A percentile compares a stretch with the other conserved stretches of the same genome.
phyloP scores from a whole-genome alignment of 2,329 filamentous ascomycete species.

The Paecilomyces niveus region DNA sequence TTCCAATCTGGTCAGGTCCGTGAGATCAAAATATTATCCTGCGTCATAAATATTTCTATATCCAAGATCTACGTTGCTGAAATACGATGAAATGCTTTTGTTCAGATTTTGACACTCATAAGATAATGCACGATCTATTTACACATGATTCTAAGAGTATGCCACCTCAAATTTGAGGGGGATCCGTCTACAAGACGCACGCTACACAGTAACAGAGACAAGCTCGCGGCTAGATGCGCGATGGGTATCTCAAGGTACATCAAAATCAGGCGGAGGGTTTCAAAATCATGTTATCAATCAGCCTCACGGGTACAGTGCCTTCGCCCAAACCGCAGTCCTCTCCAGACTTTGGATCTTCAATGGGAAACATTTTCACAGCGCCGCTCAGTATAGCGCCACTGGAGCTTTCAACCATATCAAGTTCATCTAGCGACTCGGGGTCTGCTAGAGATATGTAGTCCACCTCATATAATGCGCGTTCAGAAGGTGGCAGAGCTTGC shows the following conservation, averaged over 20 bases:
- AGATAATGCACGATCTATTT: background rate
- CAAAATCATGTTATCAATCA: conserved; percentile 91
- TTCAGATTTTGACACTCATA: background rate
- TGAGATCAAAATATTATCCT: too few species aligned
- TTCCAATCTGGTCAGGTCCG: background rate
- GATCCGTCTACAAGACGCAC: background rate
- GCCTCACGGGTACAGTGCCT: conserved; percentile 66
- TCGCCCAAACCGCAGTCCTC: conserved; percentile 67
- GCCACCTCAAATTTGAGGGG: background rate
- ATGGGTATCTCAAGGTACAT: background rate
- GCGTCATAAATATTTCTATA: too few species aligned
- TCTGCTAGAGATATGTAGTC: conserved; percentile 92
- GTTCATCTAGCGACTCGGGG: conserved; percentile 72
- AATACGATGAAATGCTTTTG: background rate
- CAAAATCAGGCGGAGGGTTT: conserved; percentile 20
- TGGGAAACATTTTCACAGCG: conserved; percentile 79
- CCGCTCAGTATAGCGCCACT: conserved; percentile 81
- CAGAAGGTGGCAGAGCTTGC: conserved; percentile 47
- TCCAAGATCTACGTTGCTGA: too few species aligned
- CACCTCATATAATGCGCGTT: conserved; percentile 68
- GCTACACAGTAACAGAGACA: background rate
- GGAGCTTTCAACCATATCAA: conserved; percentile 60
- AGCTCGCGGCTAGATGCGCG: background rate
- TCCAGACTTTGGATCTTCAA: conserved; percentile 61
- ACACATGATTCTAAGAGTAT: background rate